Conservation (phyloP, 345 rosid species). For the Euphorbia pulcherrima region DNA sequence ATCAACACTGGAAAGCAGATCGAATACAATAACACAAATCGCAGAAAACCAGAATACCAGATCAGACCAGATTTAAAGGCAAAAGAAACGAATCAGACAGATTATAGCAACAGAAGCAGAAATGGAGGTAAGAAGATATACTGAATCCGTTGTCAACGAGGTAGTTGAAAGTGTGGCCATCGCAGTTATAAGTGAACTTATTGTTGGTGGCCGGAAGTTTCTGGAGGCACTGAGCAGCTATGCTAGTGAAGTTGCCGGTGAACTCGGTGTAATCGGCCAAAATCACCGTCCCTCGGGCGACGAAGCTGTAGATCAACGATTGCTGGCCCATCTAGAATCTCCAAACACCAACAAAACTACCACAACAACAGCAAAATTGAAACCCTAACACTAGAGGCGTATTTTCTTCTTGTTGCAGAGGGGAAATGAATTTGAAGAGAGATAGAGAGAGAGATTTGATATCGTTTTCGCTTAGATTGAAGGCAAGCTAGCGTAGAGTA, state of each 20-base stretch:
- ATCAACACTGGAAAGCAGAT: not conserved
- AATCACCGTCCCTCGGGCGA: conserved; percentile 65
- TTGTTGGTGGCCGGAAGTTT: conserved; percentile 61
- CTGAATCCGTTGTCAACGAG: conserved; percentile 63
- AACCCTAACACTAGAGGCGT: not conserved
- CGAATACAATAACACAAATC: not conserved
- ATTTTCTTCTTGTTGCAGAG: not conserved
- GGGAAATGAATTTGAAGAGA: not conserved
- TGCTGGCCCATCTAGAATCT: conserved; percentile 51
- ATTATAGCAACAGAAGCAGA: not conserved
- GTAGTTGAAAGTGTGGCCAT: conserved; percentile 69
- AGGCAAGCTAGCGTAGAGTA: conserved; percentile 29
- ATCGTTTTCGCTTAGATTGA: conserved; percentile 26
- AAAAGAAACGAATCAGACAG: conserved; percentile 2
- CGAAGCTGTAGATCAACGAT: conserved; percentile 63
- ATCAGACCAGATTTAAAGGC: not conserved
- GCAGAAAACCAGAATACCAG: too few species aligned
- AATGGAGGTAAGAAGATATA: conserved; percentile 20
- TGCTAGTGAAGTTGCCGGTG: conserved; percentile 58
- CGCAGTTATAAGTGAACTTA: conserved; percentile 68
- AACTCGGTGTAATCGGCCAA: conserved; percentile 62
- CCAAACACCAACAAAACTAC: too few species aligned
- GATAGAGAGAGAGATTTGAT: not conserved
- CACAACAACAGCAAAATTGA: conserved; percentile 5
- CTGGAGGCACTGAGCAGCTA: conserved; percentile 69